Base-by-base conservation (phyloP, 106 monocot genomes). In the Dioscorea dumetorum region DNA sequence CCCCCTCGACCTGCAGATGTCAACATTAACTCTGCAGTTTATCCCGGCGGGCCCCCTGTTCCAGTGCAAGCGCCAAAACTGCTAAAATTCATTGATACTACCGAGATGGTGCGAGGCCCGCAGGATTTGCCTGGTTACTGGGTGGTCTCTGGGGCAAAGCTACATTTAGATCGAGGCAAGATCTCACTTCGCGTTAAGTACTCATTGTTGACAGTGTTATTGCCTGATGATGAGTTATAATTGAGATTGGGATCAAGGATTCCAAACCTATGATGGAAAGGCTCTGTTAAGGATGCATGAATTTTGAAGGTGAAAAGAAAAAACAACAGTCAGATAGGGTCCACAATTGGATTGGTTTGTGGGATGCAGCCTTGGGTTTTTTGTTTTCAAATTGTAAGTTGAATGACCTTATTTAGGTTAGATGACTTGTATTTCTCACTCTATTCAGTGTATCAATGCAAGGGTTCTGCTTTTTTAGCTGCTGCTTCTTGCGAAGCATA, bases 41-140 rank as follows among this genome's bases (percentile, higher is more conserved):
- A 86, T 54, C 93, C 86, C 1, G 89, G 86, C 0, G 93, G 93
- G 0, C 93, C 89, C 0, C 93, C 93, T 0, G 77, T 71, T 1
- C 81, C 86, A 3, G 77, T 81, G 4, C 88, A 86, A 65, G 33
- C 83, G 1, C 86, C 81, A 0, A 83, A 79, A 67, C 69, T 93
- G 56, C 76, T 90, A 11, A 86, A 71, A 67, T 81, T 81, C 48
- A 72, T 93, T 0, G 93, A 93, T 60, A 82, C 81, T 0, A 80
- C 86, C 0, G 93, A 93, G 77, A 84, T 93, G 89, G 76, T 67
- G 51, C 62, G 89, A 3, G 93, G 93, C 10, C 93, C 93, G 12
- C 93, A 93, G 66, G 89, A 93, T 41, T 71, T 67, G 2, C 93
- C 93, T 0, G 93, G 93, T 2, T 90, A 93, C 61, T 93, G 93